These are phyloP conservation scores for Colletotrichum scovillei DNA, from an alignment of 2,329 filamentous ascomycete genomes.

Conservation along the genomic window DNA sequence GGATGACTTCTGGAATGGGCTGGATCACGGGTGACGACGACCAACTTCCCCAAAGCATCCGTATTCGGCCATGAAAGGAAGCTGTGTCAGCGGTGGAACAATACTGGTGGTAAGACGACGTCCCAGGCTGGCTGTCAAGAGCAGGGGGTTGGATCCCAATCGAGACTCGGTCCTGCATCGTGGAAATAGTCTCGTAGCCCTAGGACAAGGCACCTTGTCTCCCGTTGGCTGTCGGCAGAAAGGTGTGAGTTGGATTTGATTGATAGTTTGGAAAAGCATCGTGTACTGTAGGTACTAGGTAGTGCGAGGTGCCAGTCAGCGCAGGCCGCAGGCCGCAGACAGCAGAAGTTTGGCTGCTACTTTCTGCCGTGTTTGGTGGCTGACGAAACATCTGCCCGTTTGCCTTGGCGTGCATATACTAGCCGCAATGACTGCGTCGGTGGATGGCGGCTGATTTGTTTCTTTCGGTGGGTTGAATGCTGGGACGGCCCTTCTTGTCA, in stretches of 20 bases:
- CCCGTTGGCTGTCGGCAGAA: not conserved
- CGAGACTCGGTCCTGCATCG: conserved; percentile 31
- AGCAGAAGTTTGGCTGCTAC: conserved; percentile 1
- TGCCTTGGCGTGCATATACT: conserved; percentile 18
- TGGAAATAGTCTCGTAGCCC: conserved; percentile 28
- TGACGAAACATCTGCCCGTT: conserved; percentile 23
- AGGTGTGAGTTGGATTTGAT: not conserved
- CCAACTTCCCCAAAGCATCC: conserved; percentile 6
- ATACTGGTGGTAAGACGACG: not conserved
- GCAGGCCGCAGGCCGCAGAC: not conserved
- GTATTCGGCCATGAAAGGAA: not conserved
- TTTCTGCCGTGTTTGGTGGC: conserved; percentile 23
- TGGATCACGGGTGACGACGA: not conserved
- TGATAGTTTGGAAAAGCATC: not conserved
- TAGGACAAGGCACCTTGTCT: conserved; percentile 32
- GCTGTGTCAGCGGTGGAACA: not conserved
- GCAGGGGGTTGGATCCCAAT: conserved; percentile 30
- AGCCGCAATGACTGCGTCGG: conserved; percentile 10
- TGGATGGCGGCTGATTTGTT: conserved; percentile 12
- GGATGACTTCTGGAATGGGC: not conserved
- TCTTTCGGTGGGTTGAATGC: not conserved
- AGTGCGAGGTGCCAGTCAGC: not conserved
- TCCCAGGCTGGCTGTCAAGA: conserved; percentile 12
- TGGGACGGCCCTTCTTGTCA: not conserved
- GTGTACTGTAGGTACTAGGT: not conserved